These are phyloP conservation scores for Salicornia ramosissima DNA, from an alignment of 148 eudicot genomes.

Conservation along the genomic window DNA sequence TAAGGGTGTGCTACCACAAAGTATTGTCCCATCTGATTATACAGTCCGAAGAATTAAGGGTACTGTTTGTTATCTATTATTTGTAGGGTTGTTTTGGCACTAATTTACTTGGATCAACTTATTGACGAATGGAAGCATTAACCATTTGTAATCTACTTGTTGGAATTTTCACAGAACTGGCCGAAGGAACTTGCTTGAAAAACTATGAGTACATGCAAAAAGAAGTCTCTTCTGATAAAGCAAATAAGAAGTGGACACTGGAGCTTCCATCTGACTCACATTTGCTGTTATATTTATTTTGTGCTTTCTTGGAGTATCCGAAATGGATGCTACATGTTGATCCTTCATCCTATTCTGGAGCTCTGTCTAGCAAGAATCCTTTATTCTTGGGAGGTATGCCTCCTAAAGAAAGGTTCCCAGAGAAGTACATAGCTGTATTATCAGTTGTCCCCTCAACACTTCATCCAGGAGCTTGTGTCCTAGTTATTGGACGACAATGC, in stretches of 20 bases:
- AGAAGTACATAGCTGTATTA: slow-evolving; percentile 76
- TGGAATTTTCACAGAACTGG: slow-evolving; percentile 48
- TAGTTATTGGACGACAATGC: slow-evolving; percentile 65
- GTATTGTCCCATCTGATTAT: slow-evolving; percentile 81
- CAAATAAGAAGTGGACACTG: slow-evolving; percentile 74
- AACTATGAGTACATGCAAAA: slow-evolving; percentile 70
- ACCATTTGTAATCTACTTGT: slow-evolving; percentile 5
- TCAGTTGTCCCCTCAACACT: slow-evolving; percentile 72
- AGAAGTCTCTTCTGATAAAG: slow-evolving; percentile 61
- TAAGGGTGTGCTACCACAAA: slow-evolving; percentile 87
- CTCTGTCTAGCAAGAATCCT: slow-evolving; percentile 90
- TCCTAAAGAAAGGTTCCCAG: slow-evolving; percentile 91
- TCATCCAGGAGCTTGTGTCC: slow-evolving; percentile 86
- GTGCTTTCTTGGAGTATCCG: slow-evolving; percentile 90
- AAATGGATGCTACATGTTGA: slow-evolving; percentile 94
- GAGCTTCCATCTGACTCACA: slow-evolving; percentile 93
- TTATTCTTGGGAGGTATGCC: slow-evolving; percentile 80
- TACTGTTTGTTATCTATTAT: slow-evolving; percentile 21
- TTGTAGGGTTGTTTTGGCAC: not conserved
- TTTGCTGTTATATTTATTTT: slow-evolving; percentile 78
- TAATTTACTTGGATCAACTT: not conserved
- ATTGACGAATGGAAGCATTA: not conserved
- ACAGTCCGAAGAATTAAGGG: slow-evolving; percentile 78
- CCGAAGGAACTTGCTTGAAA: slow-evolving; percentile 93
- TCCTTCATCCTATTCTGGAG: slow-evolving; percentile 85